These are phyloP conservation scores for Botrytis sinoallii DNA, from an alignment of 2,329 filamentous ascomycete genomes.

Conservation along the genomic window DNA sequence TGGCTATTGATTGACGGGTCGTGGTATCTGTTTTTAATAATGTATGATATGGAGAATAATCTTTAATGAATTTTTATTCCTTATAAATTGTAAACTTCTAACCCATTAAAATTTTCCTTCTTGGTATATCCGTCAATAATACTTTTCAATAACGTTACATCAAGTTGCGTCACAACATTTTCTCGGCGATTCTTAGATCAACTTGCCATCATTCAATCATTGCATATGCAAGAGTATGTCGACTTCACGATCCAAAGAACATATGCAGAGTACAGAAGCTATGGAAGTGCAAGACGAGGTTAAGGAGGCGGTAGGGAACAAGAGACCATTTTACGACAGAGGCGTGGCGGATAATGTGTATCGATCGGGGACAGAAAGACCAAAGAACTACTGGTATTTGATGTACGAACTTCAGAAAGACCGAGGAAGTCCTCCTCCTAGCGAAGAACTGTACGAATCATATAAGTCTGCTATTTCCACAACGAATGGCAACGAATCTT, in stretches of 20 bases:
- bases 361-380: background rate
- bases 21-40: background rate
- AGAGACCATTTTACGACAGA: no score
- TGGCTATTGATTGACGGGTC: conserved; percentile 37
- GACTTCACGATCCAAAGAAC: background rate
- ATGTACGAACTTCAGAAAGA: background rate
- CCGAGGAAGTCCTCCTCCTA: background rate
- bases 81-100: background rate
- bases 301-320: background rate
- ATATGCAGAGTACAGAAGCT: background rate
- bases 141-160: background rate
- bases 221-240: background rate
- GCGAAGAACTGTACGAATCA: background rate
- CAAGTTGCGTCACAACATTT: background rate
- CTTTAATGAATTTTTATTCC: background rate
- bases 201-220: background rate
- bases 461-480: background rate
- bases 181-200: background rate
- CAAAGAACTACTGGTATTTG: background rate
- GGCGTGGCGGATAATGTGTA: background rate
- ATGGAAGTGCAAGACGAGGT: background rate
- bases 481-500: background rate
- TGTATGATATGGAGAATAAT: background rate
- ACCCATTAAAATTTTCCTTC: background rate
- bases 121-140: background rate